A percentile compares a stretch with the other conserved stretches of the same genome.
phyloP scores from a whole-genome alignment of 108 stramenopile genomes.

The Cyclotella atomus region DNA sequence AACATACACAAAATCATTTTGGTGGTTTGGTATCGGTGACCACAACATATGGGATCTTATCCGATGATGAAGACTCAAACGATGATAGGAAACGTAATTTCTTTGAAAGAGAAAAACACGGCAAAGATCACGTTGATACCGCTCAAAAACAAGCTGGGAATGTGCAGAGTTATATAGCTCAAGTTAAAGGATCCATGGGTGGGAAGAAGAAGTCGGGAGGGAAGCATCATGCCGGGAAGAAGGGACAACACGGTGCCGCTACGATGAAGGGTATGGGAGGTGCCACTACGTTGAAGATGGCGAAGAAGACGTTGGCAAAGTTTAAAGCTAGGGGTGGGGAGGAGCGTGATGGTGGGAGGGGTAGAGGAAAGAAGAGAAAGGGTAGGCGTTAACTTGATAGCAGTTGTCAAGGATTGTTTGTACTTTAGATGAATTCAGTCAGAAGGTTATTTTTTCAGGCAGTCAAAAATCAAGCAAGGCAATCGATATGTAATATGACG shows the following conservation, averaged over 20 bases:
- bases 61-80: slow-evolving; percentile 59
- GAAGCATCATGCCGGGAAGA: slow-evolving; percentile 38
- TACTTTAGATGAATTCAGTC: not conserved
- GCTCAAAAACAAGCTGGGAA: slow-evolving; percentile 75
- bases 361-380: slow-evolving; percentile 32
- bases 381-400: not conserved
- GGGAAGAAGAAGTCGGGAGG: slow-evolving; percentile 32
- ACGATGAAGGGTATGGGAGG: slow-evolving; percentile 85
- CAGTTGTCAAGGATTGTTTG: too few species aligned
- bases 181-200: slow-evolving; percentile 75
- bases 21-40: slow-evolving; percentile 84
- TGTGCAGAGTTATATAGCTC: slow-evolving; percentile 65
- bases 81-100: slow-evolving; percentile 19
- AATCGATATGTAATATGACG: not conserved
- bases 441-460: not conserved
- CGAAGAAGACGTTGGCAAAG: slow-evolving; percentile 63
- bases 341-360: slow-evolving; percentile 17
- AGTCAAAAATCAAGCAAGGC: not conserved
- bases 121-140: slow-evolving; percentile 47
- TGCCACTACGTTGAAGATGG: slow-evolving; percentile 71
- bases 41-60: slow-evolving; percentile 64
- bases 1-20: slow-evolving; percentile 62
- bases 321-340: slow-evolving; percentile 35
- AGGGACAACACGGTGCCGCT: slow-evolving; percentile 84
- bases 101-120: slow-evolving; percentile 33